Evolutionary conservation across 192 early-diverging fungal genomes (phyloP).

Genomic region (Coemansia sp.): DNA sequence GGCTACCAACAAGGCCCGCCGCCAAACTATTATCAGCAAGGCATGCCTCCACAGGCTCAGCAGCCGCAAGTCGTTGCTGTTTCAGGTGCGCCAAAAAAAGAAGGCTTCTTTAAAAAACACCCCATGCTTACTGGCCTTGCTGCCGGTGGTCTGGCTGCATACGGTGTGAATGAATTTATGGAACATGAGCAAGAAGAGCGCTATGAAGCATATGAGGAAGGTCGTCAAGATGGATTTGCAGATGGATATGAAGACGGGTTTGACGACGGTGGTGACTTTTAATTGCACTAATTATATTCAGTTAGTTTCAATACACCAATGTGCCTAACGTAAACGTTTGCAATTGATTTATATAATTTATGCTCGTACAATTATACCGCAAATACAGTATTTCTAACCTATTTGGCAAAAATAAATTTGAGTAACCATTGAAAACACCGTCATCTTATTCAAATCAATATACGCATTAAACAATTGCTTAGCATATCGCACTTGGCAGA

Average conservation of each 20-base stretch:
- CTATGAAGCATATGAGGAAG: constrained; percentile 31
- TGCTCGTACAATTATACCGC: too few species aligned
- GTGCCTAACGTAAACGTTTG: too few species aligned
- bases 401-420: too few species aligned
- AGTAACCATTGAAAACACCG: too few species aligned
- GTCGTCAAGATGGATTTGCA: constrained; percentile 17
- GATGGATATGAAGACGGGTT: constrained; percentile 25
- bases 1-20: not conserved
- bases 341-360: too few species aligned
- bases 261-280: constrained; percentile 26
- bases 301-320: too few species aligned
- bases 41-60: constrained; percentile 19
- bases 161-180: constrained; percentile 25
- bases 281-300: not conserved
- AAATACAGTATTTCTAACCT: too few species aligned
- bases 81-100: not conserved
- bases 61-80: not conserved
- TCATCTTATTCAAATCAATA: too few species aligned
- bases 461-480: too few species aligned
- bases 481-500: too few species aligned
- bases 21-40: constrained; percentile 16
- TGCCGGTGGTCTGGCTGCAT: constrained; percentile 34
- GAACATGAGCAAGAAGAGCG: constrained; percentile 38
- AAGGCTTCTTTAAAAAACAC: constrained; percentile 34
- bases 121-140: constrained; percentile 27